Base-by-base conservation (phyloP, 2,329 filamentous ascomycete genomes). In the Orbilia oligospora region DNA sequence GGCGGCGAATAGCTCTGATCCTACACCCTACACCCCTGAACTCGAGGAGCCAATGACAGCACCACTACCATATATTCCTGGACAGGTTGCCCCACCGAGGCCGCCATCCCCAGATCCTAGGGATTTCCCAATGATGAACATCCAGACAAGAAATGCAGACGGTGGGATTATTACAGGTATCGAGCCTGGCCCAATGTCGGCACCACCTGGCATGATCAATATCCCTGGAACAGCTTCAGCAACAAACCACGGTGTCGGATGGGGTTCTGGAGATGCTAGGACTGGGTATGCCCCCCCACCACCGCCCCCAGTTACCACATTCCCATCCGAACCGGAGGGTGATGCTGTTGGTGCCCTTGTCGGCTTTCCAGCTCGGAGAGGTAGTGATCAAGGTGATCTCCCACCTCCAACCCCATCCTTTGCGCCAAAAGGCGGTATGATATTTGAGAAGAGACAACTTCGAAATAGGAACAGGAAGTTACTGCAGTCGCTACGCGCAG, bases 121-220 rank as follows among this genome's bases (percentile, higher is more conserved):
- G 36, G 78, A 81, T 69, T 80, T 80, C 22, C 78, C 76, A 12
- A 80, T 80, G 30, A 80, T 81, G 72, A 80, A 82, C 69, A 81
- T 82, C 24, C 79, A 81, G 36, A 82, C 81, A 12, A 79, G 81
- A 22, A 81, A 80, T 5, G 73, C 79, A 49, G 81, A 81, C 67
- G 81, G 81, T 9, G 79, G 85, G n/a, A 83, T 83, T 38, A 81
- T 81, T 24, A 80, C 79, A 81, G 79, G 86, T 2, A 86, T 90
- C 20, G 88, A 88, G 0, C 88, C 90, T 0, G 90, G 90, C 0
- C 90, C 91, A 10, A 91, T 90, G 0, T 92, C 90, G 1, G 90
- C 91, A 1, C 91, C 91, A 14, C 81, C 81, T 30, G 81, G 81
- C 12, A 81, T 82, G 81, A 81, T 82, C 22, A 81, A 81, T 27